Evolutionary conservation across 352 stramenopile species (phyloP), one percentile per base, ranked within the genome.

Genomic region (Plasmopara muralis): DNA sequence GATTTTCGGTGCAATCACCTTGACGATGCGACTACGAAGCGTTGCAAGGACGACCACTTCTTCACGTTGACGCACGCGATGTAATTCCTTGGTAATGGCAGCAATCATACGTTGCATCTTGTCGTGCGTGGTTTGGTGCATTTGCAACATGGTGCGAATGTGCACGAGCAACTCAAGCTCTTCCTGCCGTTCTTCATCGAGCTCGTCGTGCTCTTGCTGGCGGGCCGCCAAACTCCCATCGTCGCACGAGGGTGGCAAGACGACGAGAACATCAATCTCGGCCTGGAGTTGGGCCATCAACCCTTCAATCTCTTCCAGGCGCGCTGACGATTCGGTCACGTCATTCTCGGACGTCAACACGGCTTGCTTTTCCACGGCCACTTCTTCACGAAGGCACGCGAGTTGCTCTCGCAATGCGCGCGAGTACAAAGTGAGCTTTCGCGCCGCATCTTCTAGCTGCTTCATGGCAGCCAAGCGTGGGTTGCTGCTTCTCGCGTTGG

Each of bases 291-390:
- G 73, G 40, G 64, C 53, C 47, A 84, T 66, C 53, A 77, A 76
- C 47, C 64, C 64, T 28, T 86, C 75, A 47, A 89, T 89, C 68
- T 89, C 77, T 35, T 75, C 47, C 18, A 89, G 66, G 0, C 77
- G 74, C 12, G 61, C 44, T 12, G 70, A 60, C 15, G 71, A 75
- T 39, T 87, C 77, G 28, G 64, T 62, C 47, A 84, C 64, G 55
- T 87, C 77, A 35, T 69, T 66, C 40, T 73, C 65, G 47, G 77
- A 78, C 47, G 60, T 68, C 38, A 50, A 50, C 53, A 87, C 58
- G 14, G 74, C 72, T 31, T 57, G 43, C 30, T 70, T 61, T 14
- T 71, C 72, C 33, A 41, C 41, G 9, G 38, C 47, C 7, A 87
- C 41, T 35, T 85, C 64, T 14, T 55, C 48, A 1, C 66, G 61